Evolutionary conservation across 352 stramenopile genomes (phyloP).

Genomic region (Phytophthora agathidicida): DNA sequence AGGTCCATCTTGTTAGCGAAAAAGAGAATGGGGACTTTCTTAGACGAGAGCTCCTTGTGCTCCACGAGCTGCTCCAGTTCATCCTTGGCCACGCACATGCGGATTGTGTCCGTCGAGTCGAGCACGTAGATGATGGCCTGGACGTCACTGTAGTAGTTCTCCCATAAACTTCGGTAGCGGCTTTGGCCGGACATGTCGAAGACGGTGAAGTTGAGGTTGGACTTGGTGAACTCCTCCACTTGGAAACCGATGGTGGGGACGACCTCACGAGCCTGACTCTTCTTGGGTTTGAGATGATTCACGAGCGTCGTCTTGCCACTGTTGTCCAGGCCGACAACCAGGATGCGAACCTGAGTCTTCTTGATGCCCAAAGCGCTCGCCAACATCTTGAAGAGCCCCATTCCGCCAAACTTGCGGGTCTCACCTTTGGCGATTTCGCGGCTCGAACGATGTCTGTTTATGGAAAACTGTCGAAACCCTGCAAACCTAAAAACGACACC

Average conservation of each 20-base stretch:
- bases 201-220: constrained; percentile 92
- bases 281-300: constrained; percentile 92
- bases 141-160: constrained; percentile 87
- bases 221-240: constrained; percentile 90
- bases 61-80: constrained; percentile 86
- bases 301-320: constrained; percentile 93
- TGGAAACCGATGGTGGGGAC: constrained; percentile 91
- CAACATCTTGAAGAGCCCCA: constrained; percentile 89
- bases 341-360: constrained; percentile 86
- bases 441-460: constrained; percentile 14
- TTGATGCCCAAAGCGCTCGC: constrained; percentile 79
- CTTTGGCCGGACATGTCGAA: constrained; percentile 92
- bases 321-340: constrained; percentile 91
- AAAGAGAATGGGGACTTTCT: constrained; percentile 83
- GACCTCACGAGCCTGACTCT: constrained; percentile 82
- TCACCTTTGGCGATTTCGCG: too few species aligned
- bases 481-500: constrained; percentile 24
- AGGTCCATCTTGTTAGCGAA: constrained; percentile 92
- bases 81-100: constrained; percentile 88
- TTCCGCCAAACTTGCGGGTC: constrained; percentile 23
- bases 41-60: constrained; percentile 77
- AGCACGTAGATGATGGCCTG: constrained; percentile 92
- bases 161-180: constrained; percentile 82
- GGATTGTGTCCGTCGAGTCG: constrained; percentile 86
- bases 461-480: constrained; percentile 16